Percentiles rank a stretch among this genome's conserved stretches.
Evolutionary conservation across 1,284 basidiomycete species (phyloP).

Genomic region (Stereum hirsutum): DNA sequence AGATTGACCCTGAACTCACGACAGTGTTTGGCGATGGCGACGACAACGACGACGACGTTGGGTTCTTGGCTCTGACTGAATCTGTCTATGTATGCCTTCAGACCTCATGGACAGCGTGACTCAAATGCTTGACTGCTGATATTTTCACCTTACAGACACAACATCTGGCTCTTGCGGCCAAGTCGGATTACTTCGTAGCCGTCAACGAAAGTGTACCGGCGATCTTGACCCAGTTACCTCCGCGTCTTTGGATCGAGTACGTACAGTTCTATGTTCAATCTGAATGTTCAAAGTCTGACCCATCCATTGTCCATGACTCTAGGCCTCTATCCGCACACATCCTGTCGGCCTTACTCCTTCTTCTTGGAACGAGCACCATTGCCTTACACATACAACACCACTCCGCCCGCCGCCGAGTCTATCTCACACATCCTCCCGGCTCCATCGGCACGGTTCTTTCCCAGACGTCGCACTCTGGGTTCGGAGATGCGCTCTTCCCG

Average conservation of each 20-base stretch:
- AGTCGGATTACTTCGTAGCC: conserved; percentile 43
- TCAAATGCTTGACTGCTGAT: conserved; percentile 1
- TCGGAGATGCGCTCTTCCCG: conserved; percentile 50
- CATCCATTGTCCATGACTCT: not conserved
- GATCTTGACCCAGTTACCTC: conserved; percentile 27
- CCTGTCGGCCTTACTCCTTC: conserved; percentile 37
- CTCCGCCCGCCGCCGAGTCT: conserved; percentile 36
- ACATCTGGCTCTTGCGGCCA: conserved; percentile 45
- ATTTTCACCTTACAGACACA: conserved; percentile 30
- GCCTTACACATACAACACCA: conserved; percentile 37
- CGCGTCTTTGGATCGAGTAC: conserved; percentile 48
- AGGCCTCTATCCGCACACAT: conserved; percentile 41
- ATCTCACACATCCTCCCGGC: conserved; percentile 48
- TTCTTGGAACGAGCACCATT: conserved; percentile 35
- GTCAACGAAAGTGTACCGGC: conserved; percentile 27
- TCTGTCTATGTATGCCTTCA: not conserved
- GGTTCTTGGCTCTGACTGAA: conserved; percentile 18
- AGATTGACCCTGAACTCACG: conserved; percentile 26
- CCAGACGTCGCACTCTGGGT: conserved; percentile 51
- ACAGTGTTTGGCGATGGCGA: conserved; percentile 35
- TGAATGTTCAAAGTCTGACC: not conserved
- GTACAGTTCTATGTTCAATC: conserved; percentile 14
- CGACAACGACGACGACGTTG: conserved; percentile 45
- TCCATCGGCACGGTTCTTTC: conserved; percentile 46
- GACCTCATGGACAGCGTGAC: not conserved